These are phyloP conservation scores for Aspergillus indologenus DNA, from an alignment of 495 filamentous ascomycete species.

Conservation along the genomic window DNA sequence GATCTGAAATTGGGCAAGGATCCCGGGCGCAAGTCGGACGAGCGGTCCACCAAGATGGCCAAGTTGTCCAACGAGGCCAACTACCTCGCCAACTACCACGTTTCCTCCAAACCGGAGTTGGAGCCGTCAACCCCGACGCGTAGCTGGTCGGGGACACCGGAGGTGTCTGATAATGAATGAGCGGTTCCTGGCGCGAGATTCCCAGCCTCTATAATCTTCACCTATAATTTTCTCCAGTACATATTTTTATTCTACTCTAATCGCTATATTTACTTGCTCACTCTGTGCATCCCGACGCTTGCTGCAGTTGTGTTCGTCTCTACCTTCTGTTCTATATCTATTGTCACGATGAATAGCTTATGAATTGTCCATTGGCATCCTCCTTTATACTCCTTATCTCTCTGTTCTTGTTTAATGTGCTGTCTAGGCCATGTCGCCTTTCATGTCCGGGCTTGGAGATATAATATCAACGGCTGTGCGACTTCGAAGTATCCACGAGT, in stretches of 20 bases:
- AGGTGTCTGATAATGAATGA: conserved; percentile 39
- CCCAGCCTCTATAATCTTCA: neutral
- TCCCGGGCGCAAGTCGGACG: conserved; percentile 25
- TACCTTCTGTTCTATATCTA: neutral
- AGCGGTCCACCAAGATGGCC: conserved; percentile 41
- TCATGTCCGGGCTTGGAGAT: too few relatives aligned
- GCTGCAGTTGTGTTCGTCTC: neutral
- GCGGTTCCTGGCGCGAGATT: neutral
- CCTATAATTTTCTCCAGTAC: conserved; percentile 6
- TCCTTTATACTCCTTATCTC: neutral
- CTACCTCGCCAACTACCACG: too few relatives aligned
- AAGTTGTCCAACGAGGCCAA: conserved; percentile 35
- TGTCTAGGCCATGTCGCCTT: too few relatives aligned
- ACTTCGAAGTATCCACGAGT: too few relatives aligned
- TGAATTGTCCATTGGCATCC: neutral
- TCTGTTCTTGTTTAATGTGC: neutral
- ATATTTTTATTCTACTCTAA: conserved; percentile 1
- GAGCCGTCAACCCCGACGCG: conserved; percentile 31
- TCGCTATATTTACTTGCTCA: neutral
- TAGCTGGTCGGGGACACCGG: conserved; percentile 32
- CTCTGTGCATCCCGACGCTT: neutral
- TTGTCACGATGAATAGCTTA: neutral
- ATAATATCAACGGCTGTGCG: too few relatives aligned
- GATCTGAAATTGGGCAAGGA: conserved; percentile 48
- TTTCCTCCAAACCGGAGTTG: conserved; percentile 40